Base-by-base conservation (phyloP, 331 rosid species). In the Quercus phellos region DNA sequence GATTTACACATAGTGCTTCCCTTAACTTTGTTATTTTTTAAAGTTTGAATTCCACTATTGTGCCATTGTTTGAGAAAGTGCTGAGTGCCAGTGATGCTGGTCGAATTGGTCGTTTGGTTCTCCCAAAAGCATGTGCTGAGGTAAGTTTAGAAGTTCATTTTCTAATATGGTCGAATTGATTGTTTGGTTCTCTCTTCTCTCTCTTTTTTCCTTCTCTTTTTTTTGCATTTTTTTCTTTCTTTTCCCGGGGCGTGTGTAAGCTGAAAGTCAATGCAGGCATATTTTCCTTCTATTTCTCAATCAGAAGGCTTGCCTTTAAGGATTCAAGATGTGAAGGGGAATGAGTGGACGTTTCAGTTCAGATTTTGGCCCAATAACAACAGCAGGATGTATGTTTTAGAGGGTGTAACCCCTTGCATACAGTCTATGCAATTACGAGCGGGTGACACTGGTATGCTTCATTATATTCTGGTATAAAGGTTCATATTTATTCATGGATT, bases 311-410 rank as follows among this genome's bases (percentile, higher is more conserved):
- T 95, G 80, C 98, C 99, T 77, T 77, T 95, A 80, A 90, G 83
- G 74, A 77, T 95, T 73, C 98, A 84, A 89, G 99, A 95, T 80
- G 98, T 88, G 87, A 95, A 91, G 80, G 97, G 96, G 73, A 95
- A 95, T 80, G 98, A 95, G 4, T 95, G 99, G 99, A 89, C 92
- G 5, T 93, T 95, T 84, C 99, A 95, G 86, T 95, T 95, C 90
- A 95, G 99, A 93, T 95, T 90, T 92, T 95, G 99, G 99, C 99
- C 99, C 58, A 95, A 95, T 81, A 95, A 95, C 83, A 95, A 95
- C 85, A 95, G 99, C 82, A 85, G 99, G 88, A 95, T 95, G 99
- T 95, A 95, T 76, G 99, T 95, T 66, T 88, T 95, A 84, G 99
- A 95, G 92, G 99, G 99, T 54, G 99, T 95, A 53, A 91, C 98